Evolutionary conservation across 305 asterid genomes (phyloP).

Genomic region (Fraxinus dipetala): DNA sequence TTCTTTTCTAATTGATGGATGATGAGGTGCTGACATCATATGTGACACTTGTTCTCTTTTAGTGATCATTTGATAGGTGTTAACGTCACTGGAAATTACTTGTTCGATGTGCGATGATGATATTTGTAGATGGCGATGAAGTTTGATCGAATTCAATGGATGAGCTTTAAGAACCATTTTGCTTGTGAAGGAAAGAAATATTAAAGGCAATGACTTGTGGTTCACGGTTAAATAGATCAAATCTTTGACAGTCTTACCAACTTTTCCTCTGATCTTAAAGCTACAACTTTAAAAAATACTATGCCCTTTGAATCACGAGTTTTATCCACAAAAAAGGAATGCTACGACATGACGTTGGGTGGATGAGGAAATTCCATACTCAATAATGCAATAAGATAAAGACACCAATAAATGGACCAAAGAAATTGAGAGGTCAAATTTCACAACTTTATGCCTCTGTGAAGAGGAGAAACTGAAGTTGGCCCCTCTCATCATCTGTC

Average conservation of each 20-base stretch:
- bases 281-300: background rate
- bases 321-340: background rate
- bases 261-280: background rate
- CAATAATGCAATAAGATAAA: background rate
- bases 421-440: slow-evolving; percentile 21
- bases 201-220: background rate
- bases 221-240: background rate
- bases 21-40: background rate
- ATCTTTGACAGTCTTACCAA: background rate
- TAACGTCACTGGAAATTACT: background rate
- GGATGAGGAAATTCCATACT: background rate
- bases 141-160: background rate
- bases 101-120: background rate
- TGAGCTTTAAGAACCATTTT: background rate
- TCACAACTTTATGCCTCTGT: slow-evolving; percentile 27
- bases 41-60: background rate
- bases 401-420: slow-evolving; percentile 5
- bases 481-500: background rate
- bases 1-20: too few species aligned
- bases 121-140: background rate
- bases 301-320: background rate
- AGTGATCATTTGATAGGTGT: background rate
- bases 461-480: slow-evolving; percentile 18
- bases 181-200: too few species aligned
- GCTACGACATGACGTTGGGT: background rate